Base-by-base conservation (phyloP, 208 protist species). In the Acanthamoeba triangularis region DNA sequence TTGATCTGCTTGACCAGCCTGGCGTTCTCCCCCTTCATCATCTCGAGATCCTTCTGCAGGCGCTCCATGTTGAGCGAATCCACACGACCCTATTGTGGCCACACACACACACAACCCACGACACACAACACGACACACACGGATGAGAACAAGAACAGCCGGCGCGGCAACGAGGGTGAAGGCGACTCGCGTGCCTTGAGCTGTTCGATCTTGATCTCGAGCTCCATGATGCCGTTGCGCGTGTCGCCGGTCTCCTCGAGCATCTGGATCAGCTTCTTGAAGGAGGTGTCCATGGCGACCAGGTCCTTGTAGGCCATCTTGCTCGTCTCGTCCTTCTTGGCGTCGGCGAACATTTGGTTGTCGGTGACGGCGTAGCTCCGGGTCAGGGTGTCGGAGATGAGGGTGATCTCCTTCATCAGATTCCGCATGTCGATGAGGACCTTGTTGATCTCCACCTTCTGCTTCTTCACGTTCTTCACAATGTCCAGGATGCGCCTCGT, bases 381-480 rank as follows among this genome's bases (percentile, higher is more conserved):
- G 28, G 59, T 69, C 2, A 97, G 33, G 28, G 41, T 97, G 25
- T 96, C 96, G 1, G 94, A 96, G n/a, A 95, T 65, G 0, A 82
- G 63, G 30, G 96, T 97, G 82, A 97, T 97, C 20, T 97, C 96
- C 44, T 97, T 97, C 85, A 96, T 95, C 2, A 97, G 52, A 11
- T 69, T 72, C 28, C 85, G 82, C 13, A 93, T 97, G 33, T 97
- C 96, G 47, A 96, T 88, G 6, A 97, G 72, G 7, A 97, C 61
- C 41, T 96, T 97, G 54, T 97, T 90, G 37, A 97, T 97, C 20
- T 97, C 96, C 5, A 90, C 88, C 65, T 97, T 97, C 85, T 97
- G 96, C 59, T 97, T 97, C n/a, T 97, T 97, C 37, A 97, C 97
- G 59, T 97, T 97, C 74, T 96, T 96, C 3, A 97, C 96, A 33